phyloP scores from a whole-genome alignment of 2,329 filamentous ascomycete genomes.

The Reticulascus tulasneorum region DNA sequence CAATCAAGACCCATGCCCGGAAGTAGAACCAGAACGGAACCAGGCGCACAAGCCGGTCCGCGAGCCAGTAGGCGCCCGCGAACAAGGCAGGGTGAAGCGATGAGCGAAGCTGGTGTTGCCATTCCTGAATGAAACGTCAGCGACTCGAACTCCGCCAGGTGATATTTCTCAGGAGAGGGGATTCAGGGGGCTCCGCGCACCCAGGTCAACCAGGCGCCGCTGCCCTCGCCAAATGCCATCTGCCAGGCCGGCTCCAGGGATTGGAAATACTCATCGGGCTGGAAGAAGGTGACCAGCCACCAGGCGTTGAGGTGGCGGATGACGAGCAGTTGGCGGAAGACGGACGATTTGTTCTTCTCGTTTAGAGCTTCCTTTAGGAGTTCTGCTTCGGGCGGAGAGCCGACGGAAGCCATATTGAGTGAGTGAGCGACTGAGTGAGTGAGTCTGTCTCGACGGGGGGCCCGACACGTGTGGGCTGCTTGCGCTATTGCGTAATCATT shows the following conservation, averaged over 20 bases:
- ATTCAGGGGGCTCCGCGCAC: too few species aligned
- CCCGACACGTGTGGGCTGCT: too few species aligned
- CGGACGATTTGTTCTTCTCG: conserved; percentile 19
- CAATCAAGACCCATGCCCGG: conserved; percentile 64
- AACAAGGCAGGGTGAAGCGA: conserved; percentile 90
- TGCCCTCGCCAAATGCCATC: conserved; percentile 71
- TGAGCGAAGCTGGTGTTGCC: conserved; percentile 80
- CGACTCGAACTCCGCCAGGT: not conserved
- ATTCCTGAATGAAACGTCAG: conserved; percentile 66
- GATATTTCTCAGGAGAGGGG: too few species aligned
- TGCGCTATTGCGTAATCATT: conserved; percentile 13
- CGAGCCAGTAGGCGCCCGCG: conserved; percentile 65
- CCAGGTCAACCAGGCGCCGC: conserved; percentile 94
- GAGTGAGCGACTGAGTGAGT: too few species aligned
- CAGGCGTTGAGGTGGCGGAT: conserved; percentile 79
- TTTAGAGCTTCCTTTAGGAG: conserved; percentile 18
- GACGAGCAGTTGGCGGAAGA: conserved; percentile 45
- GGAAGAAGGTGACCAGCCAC: conserved; percentile 83
- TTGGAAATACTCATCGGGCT: conserved; percentile 97
- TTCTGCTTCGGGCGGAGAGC: conserved; percentile 14
- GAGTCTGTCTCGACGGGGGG: too few species aligned
- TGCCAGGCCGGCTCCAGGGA: conserved; percentile 92
- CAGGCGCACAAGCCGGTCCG: conserved; percentile 51
- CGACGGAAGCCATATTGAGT: conserved; percentile 18
- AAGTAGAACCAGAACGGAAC: conserved; percentile 48